phyloP scores from a whole-genome alignment of 1,284 basidiomycete genomes.

The Ceratobasidium sp. region DNA sequence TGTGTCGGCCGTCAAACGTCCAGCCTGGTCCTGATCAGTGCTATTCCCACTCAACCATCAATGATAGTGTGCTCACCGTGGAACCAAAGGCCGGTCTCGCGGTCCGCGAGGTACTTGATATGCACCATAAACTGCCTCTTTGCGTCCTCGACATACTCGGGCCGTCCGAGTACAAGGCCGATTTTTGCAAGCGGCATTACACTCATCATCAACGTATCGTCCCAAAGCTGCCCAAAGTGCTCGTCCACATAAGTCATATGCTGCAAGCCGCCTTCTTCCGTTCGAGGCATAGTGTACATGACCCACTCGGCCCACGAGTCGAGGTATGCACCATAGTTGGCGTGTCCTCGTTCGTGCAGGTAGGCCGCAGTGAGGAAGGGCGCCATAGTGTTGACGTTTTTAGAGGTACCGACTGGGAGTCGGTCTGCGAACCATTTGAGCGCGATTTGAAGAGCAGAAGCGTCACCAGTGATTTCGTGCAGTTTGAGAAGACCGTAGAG shows the following conservation, averaged over 20 bases:
- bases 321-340: slow-evolving; percentile 60
- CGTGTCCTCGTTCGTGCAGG: slow-evolving; percentile 60
- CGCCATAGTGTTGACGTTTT: slow-evolving; percentile 77
- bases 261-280: slow-evolving; percentile 69
- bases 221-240: slow-evolving; percentile 71
- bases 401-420: slow-evolving; percentile 67
- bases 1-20: slow-evolving; percentile 64
- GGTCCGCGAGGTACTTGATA: slow-evolving; percentile 64
- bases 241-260: slow-evolving; percentile 68
- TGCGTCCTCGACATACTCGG: slow-evolving; percentile 69
- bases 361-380: slow-evolving; percentile 68
- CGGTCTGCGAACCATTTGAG: slow-evolving; percentile 67
- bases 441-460: slow-evolving; percentile 61
- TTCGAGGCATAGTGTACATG: slow-evolving; percentile 68
- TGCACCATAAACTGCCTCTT: slow-evolving; percentile 69
- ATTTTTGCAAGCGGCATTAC: slow-evolving; percentile 71
- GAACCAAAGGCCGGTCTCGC: slow-evolving; percentile 64
- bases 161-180: slow-evolving; percentile 65
- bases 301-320: slow-evolving; percentile 75
- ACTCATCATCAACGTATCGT: slow-evolving; percentile 75
- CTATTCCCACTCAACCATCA: slow-evolving; percentile 45
- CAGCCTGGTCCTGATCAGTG: slow-evolving; percentile 57
- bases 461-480: slow-evolving; percentile 60
- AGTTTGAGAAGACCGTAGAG: slow-evolving; percentile 62
- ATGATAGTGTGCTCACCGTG: slow-evolving; percentile 59